phyloP scores from a whole-genome alignment of 345 rosid species.

The Erysimum cheiranthoides region DNA sequence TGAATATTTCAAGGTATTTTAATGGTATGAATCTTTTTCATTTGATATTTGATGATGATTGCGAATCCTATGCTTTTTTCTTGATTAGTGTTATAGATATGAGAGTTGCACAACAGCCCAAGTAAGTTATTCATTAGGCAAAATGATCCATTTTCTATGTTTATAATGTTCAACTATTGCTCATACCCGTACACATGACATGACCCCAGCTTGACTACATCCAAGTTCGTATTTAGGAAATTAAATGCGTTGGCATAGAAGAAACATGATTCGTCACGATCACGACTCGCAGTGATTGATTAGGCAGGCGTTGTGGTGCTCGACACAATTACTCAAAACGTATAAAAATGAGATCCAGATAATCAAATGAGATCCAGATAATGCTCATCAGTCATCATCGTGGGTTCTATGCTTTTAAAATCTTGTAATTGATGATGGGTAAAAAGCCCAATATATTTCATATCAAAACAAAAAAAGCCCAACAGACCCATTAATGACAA shows the following conservation, averaged over 20 bases:
- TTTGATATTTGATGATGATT: neutral
- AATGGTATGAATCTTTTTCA: constrained; percentile 10
- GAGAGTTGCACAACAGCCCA: neutral
- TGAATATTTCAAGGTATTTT: constrained; percentile 22
- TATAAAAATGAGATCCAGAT: neutral
- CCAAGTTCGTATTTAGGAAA: neutral
- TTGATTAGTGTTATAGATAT: neutral
- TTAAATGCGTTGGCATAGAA: constrained; percentile 7
- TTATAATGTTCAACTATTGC: neutral
- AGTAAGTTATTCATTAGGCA: neutral
- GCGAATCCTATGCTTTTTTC: neutral
- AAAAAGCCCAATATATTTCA: no score
- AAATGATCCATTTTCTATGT: neutral
- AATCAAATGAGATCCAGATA: neutral
- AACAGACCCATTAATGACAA: neutral
- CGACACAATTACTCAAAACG: neutral
- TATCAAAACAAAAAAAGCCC: neutral
- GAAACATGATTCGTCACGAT: constrained; percentile 15
- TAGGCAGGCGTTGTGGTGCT: constrained; percentile 15
- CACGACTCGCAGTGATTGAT: constrained; percentile 8
- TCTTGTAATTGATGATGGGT: neutral
- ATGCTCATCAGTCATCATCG: neutral
- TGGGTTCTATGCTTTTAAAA: neutral
- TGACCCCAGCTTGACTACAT: constrained; percentile 12
- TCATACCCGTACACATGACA: neutral